Evolutionary conservation across 257 asterid genomes (phyloP).

Genomic region (Penstemon eatonii): DNA sequence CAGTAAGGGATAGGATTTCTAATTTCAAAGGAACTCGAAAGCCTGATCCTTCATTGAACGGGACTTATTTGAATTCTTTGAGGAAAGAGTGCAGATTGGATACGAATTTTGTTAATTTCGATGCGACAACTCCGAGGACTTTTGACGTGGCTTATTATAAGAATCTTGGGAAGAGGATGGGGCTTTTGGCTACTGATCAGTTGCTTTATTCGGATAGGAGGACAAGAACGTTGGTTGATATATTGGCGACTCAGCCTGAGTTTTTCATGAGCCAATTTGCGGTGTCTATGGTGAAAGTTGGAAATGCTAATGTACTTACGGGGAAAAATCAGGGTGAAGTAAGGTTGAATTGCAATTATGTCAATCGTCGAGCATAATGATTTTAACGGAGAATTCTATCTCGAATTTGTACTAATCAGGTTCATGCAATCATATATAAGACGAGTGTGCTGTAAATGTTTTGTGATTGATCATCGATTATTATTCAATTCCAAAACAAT

Average conservation of each 20-base stretch:
- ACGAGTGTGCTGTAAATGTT: not conserved
- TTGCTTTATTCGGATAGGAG: constrained; percentile 42
- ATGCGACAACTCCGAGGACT: constrained; percentile 38
- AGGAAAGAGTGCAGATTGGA: constrained; percentile 29
- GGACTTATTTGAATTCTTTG: constrained; percentile 28
- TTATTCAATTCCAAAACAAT: too few relatives aligned
- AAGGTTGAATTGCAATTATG: constrained; percentile 40
- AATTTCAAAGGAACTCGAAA: constrained; percentile 37
- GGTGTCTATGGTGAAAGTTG: constrained; percentile 49
- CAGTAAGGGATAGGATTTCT: constrained; percentile 36
- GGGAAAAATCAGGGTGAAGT: constrained; percentile 42
- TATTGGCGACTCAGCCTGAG: constrained; percentile 40
- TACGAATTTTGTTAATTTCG: constrained; percentile 31
- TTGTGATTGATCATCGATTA: too few relatives aligned
- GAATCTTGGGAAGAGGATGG: constrained; percentile 42
- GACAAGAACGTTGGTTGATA: constrained; percentile 32
- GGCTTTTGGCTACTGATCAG: constrained; percentile 45
- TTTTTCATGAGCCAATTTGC: constrained; percentile 45
- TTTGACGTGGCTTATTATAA: constrained; percentile 45
- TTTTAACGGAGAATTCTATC: not conserved
- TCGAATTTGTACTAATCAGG: too few relatives aligned
- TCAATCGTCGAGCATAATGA: constrained; percentile 23
- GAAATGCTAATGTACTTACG: constrained; percentile 39
- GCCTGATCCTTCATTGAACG: constrained; percentile 41
- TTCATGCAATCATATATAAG: too few relatives aligned